phyloP scores from a whole-genome alignment of 306 rosid genomes.

The Trichosanthes truncata region DNA sequence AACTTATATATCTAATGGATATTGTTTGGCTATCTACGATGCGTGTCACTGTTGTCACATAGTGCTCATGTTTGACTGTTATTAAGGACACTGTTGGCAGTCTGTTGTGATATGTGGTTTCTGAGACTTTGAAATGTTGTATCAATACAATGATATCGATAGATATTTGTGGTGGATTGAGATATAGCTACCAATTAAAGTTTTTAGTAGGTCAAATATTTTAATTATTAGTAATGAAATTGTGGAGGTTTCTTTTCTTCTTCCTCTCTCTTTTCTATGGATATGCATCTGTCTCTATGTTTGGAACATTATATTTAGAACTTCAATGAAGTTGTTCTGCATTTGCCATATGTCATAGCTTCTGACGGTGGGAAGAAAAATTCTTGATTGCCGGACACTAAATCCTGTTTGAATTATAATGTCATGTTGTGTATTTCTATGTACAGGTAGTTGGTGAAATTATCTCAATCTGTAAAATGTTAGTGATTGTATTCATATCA shows the following conservation, averaged over 20 bases:
- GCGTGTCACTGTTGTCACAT: background rate
- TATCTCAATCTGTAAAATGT: background rate
- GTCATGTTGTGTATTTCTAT: background rate
- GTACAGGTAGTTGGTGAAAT: no score
- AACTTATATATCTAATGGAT: background rate
- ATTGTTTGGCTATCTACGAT: background rate
- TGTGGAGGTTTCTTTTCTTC: background rate
- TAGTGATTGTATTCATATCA: background rate
- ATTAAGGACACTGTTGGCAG: background rate
- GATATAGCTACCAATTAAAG: background rate
- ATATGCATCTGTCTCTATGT: background rate
- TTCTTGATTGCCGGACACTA: background rate
- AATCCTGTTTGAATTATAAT: background rate
- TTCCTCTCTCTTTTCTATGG: background rate
- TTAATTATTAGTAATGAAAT: no score
- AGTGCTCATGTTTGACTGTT: background rate
- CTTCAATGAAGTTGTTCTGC: background rate
- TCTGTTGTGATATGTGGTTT: background rate
- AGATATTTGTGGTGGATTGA: background rate
- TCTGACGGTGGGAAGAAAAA: background rate
- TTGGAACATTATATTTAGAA: background rate
- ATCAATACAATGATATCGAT: background rate
- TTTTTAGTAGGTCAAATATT: background rate
- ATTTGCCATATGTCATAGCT: background rate
- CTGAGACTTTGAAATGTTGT: background rate